phyloP scores from a whole-genome alignment of 352 stramenopile species.

The Phytopythium litorale region DNA sequence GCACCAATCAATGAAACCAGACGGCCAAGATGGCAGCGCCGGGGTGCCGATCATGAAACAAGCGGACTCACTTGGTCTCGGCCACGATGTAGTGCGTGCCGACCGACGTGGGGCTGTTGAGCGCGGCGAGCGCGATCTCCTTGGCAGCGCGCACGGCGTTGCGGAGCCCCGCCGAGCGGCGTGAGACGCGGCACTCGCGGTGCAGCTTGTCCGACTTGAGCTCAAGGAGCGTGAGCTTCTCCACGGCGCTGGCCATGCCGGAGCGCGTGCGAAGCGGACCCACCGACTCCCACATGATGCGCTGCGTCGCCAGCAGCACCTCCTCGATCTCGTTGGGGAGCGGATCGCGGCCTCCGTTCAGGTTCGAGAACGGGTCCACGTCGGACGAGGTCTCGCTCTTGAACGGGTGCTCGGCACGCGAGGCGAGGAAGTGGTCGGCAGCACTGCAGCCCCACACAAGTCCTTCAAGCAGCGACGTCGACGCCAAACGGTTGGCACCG shows the following conservation, averaged over 20 bases:
- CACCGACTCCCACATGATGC: conserved; percentile 94
- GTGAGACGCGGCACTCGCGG: conserved; percentile 49
- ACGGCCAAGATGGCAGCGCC: neutral
- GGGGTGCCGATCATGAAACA: neutral
- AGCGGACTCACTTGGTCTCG: conserved; percentile 16
- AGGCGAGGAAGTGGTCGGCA: conserved; percentile 60
- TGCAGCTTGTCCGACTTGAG: conserved; percentile 79
- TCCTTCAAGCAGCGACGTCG: conserved; percentile 92
- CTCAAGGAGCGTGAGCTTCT: conserved; percentile 78
- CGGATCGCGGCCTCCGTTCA: conserved; percentile 39
- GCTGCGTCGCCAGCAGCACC: conserved; percentile 58
- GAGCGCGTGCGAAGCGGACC: conserved; percentile 82
- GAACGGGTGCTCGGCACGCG: conserved; percentile 7
- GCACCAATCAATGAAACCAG: neutral
- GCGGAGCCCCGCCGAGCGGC: conserved; percentile 78
- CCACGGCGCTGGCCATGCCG: conserved; percentile 74
- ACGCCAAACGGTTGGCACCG: conserved; percentile 92
- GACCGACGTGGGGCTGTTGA: conserved; percentile 73
- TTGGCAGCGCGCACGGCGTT: conserved; percentile 87
- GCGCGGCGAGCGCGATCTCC: conserved; percentile 82
- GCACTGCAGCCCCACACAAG: conserved; percentile 92
- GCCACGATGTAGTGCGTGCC: conserved; percentile 90
- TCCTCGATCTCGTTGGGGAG: conserved; percentile 52
- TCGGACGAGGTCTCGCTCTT: conserved; percentile 12
- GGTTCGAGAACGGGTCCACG: conserved; percentile 30